Base-by-base conservation (phyloP, 179 eudicot species). In the Amaranthus tricolor region DNA sequence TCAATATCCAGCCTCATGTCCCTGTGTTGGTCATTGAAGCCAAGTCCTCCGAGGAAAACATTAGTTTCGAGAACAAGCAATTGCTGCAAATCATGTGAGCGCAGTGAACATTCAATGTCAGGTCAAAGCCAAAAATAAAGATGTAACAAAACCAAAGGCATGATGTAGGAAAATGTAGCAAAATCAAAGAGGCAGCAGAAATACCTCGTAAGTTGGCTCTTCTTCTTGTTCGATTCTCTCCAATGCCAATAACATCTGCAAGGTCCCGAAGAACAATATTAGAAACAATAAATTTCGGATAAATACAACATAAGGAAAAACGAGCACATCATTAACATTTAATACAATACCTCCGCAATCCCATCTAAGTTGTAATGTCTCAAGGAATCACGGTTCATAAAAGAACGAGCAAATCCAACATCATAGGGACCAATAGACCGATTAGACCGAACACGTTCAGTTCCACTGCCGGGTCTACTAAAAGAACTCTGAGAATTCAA, bases 1-100 rank as follows among this genome's bases (percentile, higher is more conserved):
- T 91, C 96, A 56, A 91, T 91, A 82, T 91, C 96, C 70, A 91
- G 84, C 80, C 98, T 92, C 98, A 94, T 89, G 76, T 92, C 97
- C 53, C 96, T 84, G 81, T 94, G 98, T 82, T 87, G 97, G 76
- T 94, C 98, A 82, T 82, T 88, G 66, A 89, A 82, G 45, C 82
- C 77, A 81, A 94, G 90, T 58, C 92, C 88, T 63, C 91, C 86
- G 16, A 90, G 79, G 81, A 89, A 86, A 68, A 90, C 83, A 81
- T 87, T 90, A 64, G 90, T 79, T 86, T 92, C 97, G 75, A 94
- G 79, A 70, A 88, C 81, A 80, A 90, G 90, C 81, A 94, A 47
- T 81, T 89, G 91, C 96, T 94, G 89, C 77, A 78, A 81, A 65
- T 17, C 63, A 71, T 17, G 21, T 58, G 16, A 44, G 21, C n/a